Base-by-base conservation (phyloP, 768 basidiomycete genomes). In the Collybiopsis luxurians region DNA sequence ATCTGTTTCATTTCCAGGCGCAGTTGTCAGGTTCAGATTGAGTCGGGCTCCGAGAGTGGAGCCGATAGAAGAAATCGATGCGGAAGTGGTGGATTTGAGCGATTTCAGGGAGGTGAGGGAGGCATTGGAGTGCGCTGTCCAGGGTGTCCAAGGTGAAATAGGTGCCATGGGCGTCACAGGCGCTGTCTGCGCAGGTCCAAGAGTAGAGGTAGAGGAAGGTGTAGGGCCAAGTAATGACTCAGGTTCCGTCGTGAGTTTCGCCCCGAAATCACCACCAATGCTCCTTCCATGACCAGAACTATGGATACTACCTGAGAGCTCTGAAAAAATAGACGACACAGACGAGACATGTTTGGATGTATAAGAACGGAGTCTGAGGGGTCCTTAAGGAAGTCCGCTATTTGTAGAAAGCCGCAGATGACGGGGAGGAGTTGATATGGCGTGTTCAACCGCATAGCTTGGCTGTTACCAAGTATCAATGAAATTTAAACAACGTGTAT, bases 351-450 rank as follows among this genome's bases (percentile, higher is more conserved):
- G 88, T 50, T 88, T 83, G 1, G 90, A 90, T 26, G 89, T 87
- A 59, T 95, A 97, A 24, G 91, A 94, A 56, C 87, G 89, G 24
- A 97, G 76, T 66, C 85, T 86, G 40, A 95, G 79, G 1, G 91
- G 92, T 10, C 90, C 88, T 83, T 17, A 15, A 15, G 92, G 92
- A 3, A 94, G 10, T 80, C 79, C 0, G 90, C 84, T 9, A 89
- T 70, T 10, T 75, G 67, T 59, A 98, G 78, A 69, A 95, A 97
- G 38, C 89, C 83, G 58, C 77, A 82, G 26, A 97, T 70, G 9
- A 94, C 79, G 0, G 92, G 89, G 15, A 93, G 79, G 6, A 95
- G 75, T 64, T 93, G 92, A 60, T 86, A 90, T 0, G 95, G 95
- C 0, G 88, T 86, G 66, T 98, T 98, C 15, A 91, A 94, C 91